A percentile compares a stretch with the other conserved stretches of the same genome.
Conservation (phyloP, 176 grass and related monocot genomes). For the Ensete glaucum region DNA sequence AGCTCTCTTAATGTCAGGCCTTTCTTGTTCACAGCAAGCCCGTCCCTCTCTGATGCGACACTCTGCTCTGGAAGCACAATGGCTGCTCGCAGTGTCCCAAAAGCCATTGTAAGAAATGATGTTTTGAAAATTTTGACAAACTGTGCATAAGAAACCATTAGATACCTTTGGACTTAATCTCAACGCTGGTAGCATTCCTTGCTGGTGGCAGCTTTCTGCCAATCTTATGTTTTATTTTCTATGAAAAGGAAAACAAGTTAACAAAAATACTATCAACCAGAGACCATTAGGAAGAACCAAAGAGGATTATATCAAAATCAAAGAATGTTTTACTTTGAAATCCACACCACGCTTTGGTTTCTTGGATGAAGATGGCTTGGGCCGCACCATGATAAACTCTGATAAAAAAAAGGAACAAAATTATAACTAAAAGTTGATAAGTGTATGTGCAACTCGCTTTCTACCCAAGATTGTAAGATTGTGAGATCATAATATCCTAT, state of each 20-base stretch:
- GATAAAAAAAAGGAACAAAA: neutral
- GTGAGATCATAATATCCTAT: too few relatives aligned
- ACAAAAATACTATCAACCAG: neutral
- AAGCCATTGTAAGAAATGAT: neutral
- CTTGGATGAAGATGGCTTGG: conserved; percentile 2
- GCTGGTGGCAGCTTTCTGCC: conserved; percentile 79
- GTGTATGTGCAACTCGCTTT: too few relatives aligned
- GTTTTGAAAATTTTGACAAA: neutral
- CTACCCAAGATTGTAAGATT: too few relatives aligned
- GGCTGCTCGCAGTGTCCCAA: conserved; percentile 7
- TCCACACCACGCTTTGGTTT: conserved; percentile 12
- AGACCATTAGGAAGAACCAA: neutral
- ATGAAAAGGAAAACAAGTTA: neutral
- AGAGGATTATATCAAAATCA: neutral
- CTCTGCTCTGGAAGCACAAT: conserved; percentile 72
- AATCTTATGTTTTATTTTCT: conserved; percentile 85
- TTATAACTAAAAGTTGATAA: too few relatives aligned
- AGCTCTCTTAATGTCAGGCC: conserved; percentile 62
- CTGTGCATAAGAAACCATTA: neutral
- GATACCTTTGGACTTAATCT: conserved; percentile 80
- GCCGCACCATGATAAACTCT: conserved; percentile 1
- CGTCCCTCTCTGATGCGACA: conserved; percentile 62
- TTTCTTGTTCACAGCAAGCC: conserved; percentile 69
- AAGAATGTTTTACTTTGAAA: conserved; percentile 8
- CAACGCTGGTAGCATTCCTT: conserved; percentile 78